These are phyloP conservation scores for Viridothelium virens DNA, from an alignment of 495 filamentous ascomycete species.

Conservation along the genomic window DNA sequence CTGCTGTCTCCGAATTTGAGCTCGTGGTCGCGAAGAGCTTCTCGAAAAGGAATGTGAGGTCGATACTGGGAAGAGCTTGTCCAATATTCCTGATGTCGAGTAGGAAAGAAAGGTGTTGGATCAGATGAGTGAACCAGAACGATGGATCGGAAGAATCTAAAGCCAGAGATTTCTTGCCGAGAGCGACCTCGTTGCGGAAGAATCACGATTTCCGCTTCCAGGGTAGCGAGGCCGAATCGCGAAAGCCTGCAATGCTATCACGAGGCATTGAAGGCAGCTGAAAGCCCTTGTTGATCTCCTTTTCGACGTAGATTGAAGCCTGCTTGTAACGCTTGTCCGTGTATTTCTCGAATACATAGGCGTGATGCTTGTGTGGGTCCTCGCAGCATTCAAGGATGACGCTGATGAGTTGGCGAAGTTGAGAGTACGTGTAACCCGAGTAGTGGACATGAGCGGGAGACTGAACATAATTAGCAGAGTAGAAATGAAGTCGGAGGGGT, in stretches of 20 bases:
- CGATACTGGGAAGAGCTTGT: background rate
- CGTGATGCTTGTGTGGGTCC: slow-evolving; percentile 69
- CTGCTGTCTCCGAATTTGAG: background rate
- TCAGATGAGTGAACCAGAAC: background rate
- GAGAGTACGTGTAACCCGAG: slow-evolving; percentile 80
- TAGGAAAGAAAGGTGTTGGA: background rate
- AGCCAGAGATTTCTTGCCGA: background rate
- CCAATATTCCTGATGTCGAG: background rate
- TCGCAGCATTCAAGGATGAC: slow-evolving; percentile 83
- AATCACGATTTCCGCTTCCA: slow-evolving; percentile 1
- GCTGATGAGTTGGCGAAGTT: slow-evolving; percentile 67
- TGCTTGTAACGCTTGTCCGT: slow-evolving; percentile 71
- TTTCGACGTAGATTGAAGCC: slow-evolving; percentile 69
- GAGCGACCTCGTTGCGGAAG: background rate
- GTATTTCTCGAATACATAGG: slow-evolving; percentile 87
- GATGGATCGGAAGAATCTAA: background rate
- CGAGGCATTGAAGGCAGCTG: slow-evolving; percentile 28
- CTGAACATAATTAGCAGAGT: slow-evolving; percentile 41
- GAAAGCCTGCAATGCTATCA: slow-evolving; percentile 23
- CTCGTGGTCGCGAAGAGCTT: background rate
- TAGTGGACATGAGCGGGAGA: slow-evolving; percentile 79
- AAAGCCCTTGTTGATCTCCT: slow-evolving; percentile 55
- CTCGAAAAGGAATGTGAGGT: slow-evolving; percentile 1
- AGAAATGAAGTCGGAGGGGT: background rate
- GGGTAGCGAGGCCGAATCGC: background rate